These are phyloP conservation scores for Trematosphaeria pertusa DNA, from an alignment of 2,329 filamentous ascomycete genomes.

Conservation along the genomic window DNA sequence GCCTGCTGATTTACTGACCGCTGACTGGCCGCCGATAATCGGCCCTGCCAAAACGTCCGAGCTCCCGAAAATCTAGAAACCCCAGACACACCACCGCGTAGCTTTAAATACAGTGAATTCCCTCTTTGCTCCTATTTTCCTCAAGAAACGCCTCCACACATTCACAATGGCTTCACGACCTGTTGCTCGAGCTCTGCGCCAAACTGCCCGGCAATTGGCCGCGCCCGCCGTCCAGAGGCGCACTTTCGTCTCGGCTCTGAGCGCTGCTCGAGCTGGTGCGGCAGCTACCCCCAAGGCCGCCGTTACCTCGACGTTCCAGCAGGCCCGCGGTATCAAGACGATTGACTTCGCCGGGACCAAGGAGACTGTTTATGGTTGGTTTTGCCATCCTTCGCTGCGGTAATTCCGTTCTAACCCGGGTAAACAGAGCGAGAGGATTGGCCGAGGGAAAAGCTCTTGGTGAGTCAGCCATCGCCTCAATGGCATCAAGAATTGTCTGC, in stretches of 20 bases:
- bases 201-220: conserved; percentile 63
- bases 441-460: conserved; percentile 97
- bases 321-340: conserved; percentile 90
- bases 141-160: conserved; percentile 43
- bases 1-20: conserved; percentile 7
- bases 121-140: conserved; percentile 24
- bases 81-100: conserved; percentile 16
- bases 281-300: conserved; percentile 55
- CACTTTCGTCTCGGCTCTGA: conserved; percentile 65
- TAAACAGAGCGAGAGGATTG: conserved; percentile 91
- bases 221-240: conserved; percentile 60
- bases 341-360: conserved; percentile 97
- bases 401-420: conserved; percentile 5
- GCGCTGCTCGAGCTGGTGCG: conserved; percentile 56
- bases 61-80: conserved; percentile 24
- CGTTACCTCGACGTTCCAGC: conserved; percentile 64
- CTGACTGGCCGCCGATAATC: conserved; percentile 20
- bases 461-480: conserved; percentile 60
- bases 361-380: conserved; percentile 90
- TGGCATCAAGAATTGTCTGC: conserved; percentile 16
- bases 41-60: conserved; percentile 18
- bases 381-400: conserved; percentile 9
- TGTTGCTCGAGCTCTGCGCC: conserved; percentile 69
- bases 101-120: conserved; percentile 36
- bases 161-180: conserved; percentile 78